These are phyloP conservation scores for Coemansia sp. DNA, from an alignment of 371 early-diverging fungal species.

Conservation along the genomic window DNA sequence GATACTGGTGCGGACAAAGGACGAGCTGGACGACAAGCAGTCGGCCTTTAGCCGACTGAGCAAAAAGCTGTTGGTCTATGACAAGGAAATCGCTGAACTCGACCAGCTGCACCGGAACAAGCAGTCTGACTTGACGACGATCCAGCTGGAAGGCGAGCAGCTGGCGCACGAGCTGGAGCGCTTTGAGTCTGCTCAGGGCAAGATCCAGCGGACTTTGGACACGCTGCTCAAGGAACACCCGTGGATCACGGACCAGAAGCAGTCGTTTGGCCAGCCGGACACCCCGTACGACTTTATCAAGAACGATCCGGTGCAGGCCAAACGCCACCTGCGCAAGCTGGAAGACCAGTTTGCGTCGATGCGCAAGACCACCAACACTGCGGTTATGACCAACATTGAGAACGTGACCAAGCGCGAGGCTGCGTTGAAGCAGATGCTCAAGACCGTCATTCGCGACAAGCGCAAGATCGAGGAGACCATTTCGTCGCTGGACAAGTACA, in stretches of 20 bases:
- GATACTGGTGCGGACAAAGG: constrained; percentile 45
- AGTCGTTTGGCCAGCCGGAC: constrained; percentile 81
- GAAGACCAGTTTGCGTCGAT: constrained; percentile 72
- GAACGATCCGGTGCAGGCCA: constrained; percentile 67
- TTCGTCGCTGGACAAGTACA: constrained; percentile 81
- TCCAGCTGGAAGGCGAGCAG: constrained; percentile 70
- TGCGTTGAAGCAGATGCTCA: constrained; percentile 79
- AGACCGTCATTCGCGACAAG: constrained; percentile 89
- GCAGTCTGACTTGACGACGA: constrained; percentile 60
- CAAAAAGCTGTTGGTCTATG: constrained; percentile 54
- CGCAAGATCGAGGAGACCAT: constrained; percentile 94
- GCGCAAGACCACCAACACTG: constrained; percentile 85
- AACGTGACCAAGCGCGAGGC: constrained; percentile 89
- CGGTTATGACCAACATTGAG: constrained; percentile 95
- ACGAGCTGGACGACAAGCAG: constrained; percentile 54
- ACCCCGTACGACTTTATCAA: constrained; percentile 80
- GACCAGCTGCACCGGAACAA: constrained; percentile 64
- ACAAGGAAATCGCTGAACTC: constrained; percentile 65
- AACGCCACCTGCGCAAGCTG: constrained; percentile 70
- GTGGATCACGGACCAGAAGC: constrained; percentile 88
- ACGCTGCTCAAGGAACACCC: constrained; percentile 66
- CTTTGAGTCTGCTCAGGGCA: constrained; percentile 63
- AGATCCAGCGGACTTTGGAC: constrained; percentile 55
- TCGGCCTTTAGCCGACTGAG: constrained; percentile 54
- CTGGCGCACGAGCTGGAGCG: constrained; percentile 64